Base-by-base conservation (phyloP, 805 yeast species). In the Saccharomycopsis selenospora region DNA sequence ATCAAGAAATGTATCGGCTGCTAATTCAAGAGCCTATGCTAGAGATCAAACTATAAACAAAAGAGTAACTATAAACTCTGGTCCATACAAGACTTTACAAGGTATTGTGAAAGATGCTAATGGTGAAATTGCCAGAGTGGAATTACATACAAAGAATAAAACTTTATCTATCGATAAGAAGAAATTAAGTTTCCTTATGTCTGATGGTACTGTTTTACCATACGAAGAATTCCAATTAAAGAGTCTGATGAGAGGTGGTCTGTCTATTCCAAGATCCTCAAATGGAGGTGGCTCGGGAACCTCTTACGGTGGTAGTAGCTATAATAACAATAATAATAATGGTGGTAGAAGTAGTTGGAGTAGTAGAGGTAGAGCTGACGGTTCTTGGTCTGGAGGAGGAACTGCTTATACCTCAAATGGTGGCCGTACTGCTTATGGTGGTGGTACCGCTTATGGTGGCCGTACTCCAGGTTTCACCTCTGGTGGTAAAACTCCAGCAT, bases 101-200 rank as follows among this genome's bases (percentile, higher is more conserved):
- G 99, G 99, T 63, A 85, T 87, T 55, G 87, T 93, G 40, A 84
- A 85, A 56, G 98, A 93, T 62, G 88, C 96, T 7, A 93, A 88
- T 58, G 99, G 95, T 54, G 84, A 84, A 11, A 77, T 76, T 56
- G 98, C 97, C 1, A 77, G 97, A 52, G 86, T 93, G 40, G 99
- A 93, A 67, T 74, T 93, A 55, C 98, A 93, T 65, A 86, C 96
- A 24, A 90, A 90, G 56, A 82, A 82, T 61, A 93, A 91, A 64
- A 85, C 85, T 51, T 80, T 90, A 53, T 86, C 91, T 50, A 85
- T 93, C 28, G 82, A 80, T 58, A 90, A 90, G 61, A 73, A 77
- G 28, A 86, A 82, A 60, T 72, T 93, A 59, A 76, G 87, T 55
- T 91, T 88, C 59, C 76, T 75, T 48, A 77, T 84, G 43, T 80